Base-by-base conservation (phyloP, 768 basidiomycete species). In the Floccularia luteovirens region DNA sequence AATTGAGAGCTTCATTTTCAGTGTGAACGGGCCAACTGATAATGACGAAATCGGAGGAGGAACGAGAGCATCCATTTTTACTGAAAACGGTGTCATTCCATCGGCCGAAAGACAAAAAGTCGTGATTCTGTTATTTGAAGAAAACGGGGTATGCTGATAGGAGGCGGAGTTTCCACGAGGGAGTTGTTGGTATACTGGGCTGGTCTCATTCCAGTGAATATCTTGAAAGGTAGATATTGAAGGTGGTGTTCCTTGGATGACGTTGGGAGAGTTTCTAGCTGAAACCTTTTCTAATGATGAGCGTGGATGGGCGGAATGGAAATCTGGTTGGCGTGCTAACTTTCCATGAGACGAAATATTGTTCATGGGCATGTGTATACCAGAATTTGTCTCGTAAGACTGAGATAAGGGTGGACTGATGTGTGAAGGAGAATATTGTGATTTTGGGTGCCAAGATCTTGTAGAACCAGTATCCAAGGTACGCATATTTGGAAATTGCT, bases 31-130 rank as follows among this genome's bases (percentile, higher is more conserved):
- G 27, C 67, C 63, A 36, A 64, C 52, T 27, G 56, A 56, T 41
- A 64, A 55, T 39, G 65, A 44, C 16, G 69, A 59, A n/a, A n/a
- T n/a, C n/a, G n/a, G n/a, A n/a, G n/a, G n/a, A 33, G 69, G 63
- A 33, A 62, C 46, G 33, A 80, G 58, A 16, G 69, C 62, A 54
- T 80, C 80, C 41, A 82, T 62, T 44, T 78, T 74, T 55, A 84
- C 64, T 22, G 66, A 60, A 40, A 78, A 69, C 13, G 77, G 68
- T n/a, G 69, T 60, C 77, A 85, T 82, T 43, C 82, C 81, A 12
- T 43, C 42, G 22, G 45, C 42, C 21, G 45, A 39, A 44, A n/a
- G 45, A 44, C 31, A 48, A 43, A 42, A 44, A 48, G 44, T 39
- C 24, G 43, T 52, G 45, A 36, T 45, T 40, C 22, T 44, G 20